Evolutionary conservation across 2,329 filamentous ascomycete genomes (phyloP), one percentile per base, ranked within the genome.

Genomic region (Xylaria arbuscula): DNA sequence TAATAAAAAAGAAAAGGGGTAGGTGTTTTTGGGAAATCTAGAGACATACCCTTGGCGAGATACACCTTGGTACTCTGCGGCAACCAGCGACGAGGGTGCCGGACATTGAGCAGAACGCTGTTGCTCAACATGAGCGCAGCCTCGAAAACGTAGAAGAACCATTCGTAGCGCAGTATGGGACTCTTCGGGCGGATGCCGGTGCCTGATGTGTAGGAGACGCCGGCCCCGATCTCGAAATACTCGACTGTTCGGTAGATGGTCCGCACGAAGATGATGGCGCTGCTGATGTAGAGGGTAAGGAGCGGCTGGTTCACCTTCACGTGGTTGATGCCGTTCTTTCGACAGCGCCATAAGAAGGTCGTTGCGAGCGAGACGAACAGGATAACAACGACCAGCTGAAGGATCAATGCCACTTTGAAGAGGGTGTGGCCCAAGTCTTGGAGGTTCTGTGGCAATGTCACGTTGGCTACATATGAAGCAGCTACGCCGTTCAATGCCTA

Each of bases 61-160:
- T 87, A 88, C 5, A 85, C 80, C 67, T 82, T 84, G 54, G 82
- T 82, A 66, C 70, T 82, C 66, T 78, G 73, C 0, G 87, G 87
- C 19, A 89, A 76, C 72, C 80, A 87, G 36, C 79, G 79, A 42
- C 86, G 80, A 24, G 87, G 86, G 69, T 88, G 84, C 4, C 83
- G 78, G 2, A 81, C 47, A 67, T 88, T 89, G 75, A 86, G 81
- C 71, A 89, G 73, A 38, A 80, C 76, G 10, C 80, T 79, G 71
- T 89, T 89, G 53, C 72, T 48, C 0, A 88, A 72, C 87, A 89
- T 89, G 13, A 87, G 75, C 0, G 74, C 70, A 1, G 81, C 84
- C 77, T 89, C 87, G 66, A 89, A 89, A 22, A 88, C 80, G 72
- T 85, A 88, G 69, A 89, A 89, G 76, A 83, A 89, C 82, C 83